Percentiles rank a stretch among this genome's conserved stretches.
phyloP scores from a whole-genome alignment of 108 stramenopile genomes.

The Schizochytrium sp. region DNA sequence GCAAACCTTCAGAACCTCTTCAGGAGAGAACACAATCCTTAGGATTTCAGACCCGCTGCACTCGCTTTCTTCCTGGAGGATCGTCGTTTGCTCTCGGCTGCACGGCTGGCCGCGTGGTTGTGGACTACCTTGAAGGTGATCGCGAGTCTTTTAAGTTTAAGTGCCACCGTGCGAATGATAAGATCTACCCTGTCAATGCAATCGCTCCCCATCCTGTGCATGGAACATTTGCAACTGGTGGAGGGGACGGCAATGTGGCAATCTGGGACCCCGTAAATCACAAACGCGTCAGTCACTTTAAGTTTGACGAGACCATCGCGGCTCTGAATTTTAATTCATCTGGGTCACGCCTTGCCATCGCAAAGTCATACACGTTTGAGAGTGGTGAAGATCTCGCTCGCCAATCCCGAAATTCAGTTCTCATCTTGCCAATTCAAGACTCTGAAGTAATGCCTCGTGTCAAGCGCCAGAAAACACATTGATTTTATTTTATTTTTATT shows the following conservation, averaged over 20 bases:
- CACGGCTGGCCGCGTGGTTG: slow-evolving; percentile 95
- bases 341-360: slow-evolving; percentile 86
- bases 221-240: slow-evolving; percentile 91
- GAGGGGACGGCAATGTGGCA: slow-evolving; percentile 89
- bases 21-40: background rate
- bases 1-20: background rate
- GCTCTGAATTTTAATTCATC: slow-evolving; percentile 86
- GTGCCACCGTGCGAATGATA: slow-evolving; percentile 90
- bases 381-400: slow-evolving; percentile 85
- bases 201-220: slow-evolving; percentile 92
- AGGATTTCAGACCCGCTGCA: slow-evolving; percentile 15
- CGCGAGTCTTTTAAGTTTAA: slow-evolving; percentile 92
- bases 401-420: background rate
- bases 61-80: slow-evolving; percentile 68
- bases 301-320: slow-evolving; percentile 79
- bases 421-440: background rate
- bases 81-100: slow-evolving; percentile 93
- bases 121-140: slow-evolving; percentile 84
- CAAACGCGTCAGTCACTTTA: slow-evolving; percentile 84
- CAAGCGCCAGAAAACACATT: slow-evolving; percentile 10
- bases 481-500: too few relatives aligned
- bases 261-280: slow-evolving; percentile 97
- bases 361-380: slow-evolving; percentile 94
- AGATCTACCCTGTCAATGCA: slow-evolving; percentile 88
- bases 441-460: slow-evolving; percentile 19